These are phyloP conservation scores for Oxyria digyna DNA, from an alignment of 148 eudicot species.

Conservation along the genomic window DNA sequence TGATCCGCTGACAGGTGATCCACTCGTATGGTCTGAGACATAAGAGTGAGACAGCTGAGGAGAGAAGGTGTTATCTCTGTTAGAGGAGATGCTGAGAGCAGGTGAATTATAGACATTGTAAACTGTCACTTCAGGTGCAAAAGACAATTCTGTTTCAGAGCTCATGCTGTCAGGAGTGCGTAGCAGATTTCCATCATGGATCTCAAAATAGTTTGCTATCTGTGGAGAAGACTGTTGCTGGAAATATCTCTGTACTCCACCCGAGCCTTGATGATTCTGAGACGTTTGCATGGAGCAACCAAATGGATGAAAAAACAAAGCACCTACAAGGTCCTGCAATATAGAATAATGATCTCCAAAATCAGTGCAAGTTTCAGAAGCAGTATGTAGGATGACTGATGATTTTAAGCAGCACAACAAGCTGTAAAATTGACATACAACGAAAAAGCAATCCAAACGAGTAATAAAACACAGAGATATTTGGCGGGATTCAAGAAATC, in stretches of 20 bases:
- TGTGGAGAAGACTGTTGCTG: conserved; percentile 35
- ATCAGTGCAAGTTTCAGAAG: not conserved
- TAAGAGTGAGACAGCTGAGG: conserved; percentile 64
- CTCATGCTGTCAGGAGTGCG: conserved; percentile 15
- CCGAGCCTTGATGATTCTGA: conserved; percentile 28
- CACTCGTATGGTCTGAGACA: conserved; percentile 45
- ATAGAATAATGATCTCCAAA: not conserved
- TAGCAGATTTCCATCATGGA: conserved; percentile 24
- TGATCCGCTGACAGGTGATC: conserved; percentile 64
- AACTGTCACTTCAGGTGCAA: conserved; percentile 25
- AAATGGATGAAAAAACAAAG: not conserved
- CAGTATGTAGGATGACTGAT: not conserved
- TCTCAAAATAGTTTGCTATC: conserved; percentile 26
- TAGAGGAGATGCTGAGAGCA: conserved; percentile 51
- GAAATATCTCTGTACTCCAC: conserved; percentile 23
- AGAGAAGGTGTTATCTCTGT: conserved; percentile 47
- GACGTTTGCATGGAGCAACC: conserved; percentile 47
- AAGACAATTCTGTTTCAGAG: conserved; percentile 33
- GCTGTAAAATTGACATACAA: too few species aligned
- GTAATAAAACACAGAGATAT: not conserved
- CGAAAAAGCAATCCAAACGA: not conserved
- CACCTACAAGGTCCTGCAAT: not conserved
- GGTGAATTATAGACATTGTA: conserved; percentile 38
- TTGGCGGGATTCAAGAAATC: not conserved
- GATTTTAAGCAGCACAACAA: not conserved